These are phyloP conservation scores for Kurtzmaniella quercitrusa DNA, from an alignment of 1,139 yeast species.

Conservation along the genomic window DNA sequence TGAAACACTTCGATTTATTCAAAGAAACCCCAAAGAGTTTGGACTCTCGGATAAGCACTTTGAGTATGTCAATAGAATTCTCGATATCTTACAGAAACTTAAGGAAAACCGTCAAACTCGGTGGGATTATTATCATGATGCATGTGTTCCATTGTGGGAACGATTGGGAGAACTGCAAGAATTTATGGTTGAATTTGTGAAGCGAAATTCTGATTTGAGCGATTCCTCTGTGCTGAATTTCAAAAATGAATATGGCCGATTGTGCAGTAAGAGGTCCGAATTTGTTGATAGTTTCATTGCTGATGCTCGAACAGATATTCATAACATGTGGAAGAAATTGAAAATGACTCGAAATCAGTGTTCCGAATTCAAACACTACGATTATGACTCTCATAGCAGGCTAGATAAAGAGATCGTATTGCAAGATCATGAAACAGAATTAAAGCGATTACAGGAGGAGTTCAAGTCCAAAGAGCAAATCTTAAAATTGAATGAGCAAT, in stretches of 20 bases:
- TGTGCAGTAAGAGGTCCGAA: constrained; percentile 57
- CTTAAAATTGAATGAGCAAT: constrained; percentile 48
- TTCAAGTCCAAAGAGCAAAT: constrained; percentile 52
- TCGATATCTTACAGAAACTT: constrained; percentile 23
- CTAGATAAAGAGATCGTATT: constrained; percentile 51
- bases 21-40: constrained; percentile 34
- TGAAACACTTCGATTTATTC: constrained; percentile 35
- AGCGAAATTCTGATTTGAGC: constrained; percentile 32
- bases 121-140: constrained; percentile 24
- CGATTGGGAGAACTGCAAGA: constrained; percentile 41
- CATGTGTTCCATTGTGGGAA: constrained; percentile 47
- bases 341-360: constrained; percentile 50
- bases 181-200: constrained; percentile 33
- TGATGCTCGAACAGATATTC: constrained; percentile 56
- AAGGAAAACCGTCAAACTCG: constrained; percentile 30
- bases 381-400: constrained; percentile 27
- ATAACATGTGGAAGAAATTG: constrained; percentile 57
- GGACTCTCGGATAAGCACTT: constrained; percentile 37
- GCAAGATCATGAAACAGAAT: constrained; percentile 61
- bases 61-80: constrained; percentile 25
- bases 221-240: constrained; percentile 37
- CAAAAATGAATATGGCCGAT: constrained; percentile 52
- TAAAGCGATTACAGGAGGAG: constrained; percentile 46
- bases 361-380: constrained; percentile 28
- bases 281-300: constrained; percentile 64